Evolutionary conservation across 1,284 basidiomycete genomes (phyloP).

Genomic region (Ustilago xerochloae): DNA sequence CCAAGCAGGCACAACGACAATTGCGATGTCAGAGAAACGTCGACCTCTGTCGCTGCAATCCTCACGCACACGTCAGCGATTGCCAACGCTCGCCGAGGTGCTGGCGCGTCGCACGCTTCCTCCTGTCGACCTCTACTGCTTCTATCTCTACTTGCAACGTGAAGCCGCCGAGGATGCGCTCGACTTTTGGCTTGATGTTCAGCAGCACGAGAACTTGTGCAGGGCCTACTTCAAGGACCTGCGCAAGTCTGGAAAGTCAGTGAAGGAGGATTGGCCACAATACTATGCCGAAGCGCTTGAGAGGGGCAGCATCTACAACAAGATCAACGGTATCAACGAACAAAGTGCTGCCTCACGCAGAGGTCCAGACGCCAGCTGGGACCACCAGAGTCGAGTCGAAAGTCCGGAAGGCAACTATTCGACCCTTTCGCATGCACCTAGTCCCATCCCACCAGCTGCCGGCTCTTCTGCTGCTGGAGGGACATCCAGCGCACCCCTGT

Average conservation of each 20-base stretch:
- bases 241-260: conserved; percentile 87
- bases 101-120: conserved; percentile 76
- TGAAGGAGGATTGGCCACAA: conserved; percentile 96
- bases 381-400: conserved; percentile 38
- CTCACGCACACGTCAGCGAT: conserved; percentile 61
- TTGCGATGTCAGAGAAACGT: conserved; percentile 46
- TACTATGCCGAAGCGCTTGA: conserved; percentile 79
- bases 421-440: conserved; percentile 27
- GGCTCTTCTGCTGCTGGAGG: conserved; percentile 4
- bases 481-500: conserved; percentile 9
- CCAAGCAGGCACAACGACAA: not conserved
- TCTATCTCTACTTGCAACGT: conserved; percentile 78
- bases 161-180: conserved; percentile 94
- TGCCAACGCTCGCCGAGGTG: conserved; percentile 69
- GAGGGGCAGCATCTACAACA: conserved; percentile 87
- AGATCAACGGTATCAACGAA: conserved; percentile 78
- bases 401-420: conserved; percentile 43
- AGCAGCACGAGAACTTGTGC: conserved; percentile 98
- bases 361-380: conserved; percentile 34
- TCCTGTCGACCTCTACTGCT: conserved; percentile 97
- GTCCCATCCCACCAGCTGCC: conserved; percentile 10
- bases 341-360: conserved; percentile 15
- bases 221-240: conserved; percentile 98
- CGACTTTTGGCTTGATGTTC: conserved; percentile 98
- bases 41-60: conserved; percentile 42